Percentiles rank a stretch among this genome's conserved stretches.
phyloP scores from a whole-genome alignment of 352 stramenopile species.

The Phytophthora sansomeana region DNA sequence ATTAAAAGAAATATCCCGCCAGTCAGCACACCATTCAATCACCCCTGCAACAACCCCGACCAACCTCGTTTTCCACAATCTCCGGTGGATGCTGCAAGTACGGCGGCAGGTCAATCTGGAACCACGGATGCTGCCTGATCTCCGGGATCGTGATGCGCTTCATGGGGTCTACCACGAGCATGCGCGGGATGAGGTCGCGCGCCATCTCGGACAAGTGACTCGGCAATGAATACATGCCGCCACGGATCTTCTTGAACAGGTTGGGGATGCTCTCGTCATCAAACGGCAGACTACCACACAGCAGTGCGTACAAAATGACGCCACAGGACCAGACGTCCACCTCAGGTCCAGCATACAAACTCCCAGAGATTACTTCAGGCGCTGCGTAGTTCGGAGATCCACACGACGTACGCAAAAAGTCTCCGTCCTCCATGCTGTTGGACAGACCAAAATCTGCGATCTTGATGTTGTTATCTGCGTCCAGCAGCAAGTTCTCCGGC shows the following conservation, averaged over 20 bases:
- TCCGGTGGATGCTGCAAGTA: slow-evolving; percentile 97
- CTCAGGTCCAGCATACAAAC: slow-evolving; percentile 98
- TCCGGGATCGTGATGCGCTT: slow-evolving; percentile 99
- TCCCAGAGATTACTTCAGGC: slow-evolving; percentile 98
- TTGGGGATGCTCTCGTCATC: slow-evolving; percentile 99
- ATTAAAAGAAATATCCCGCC: not conserved
- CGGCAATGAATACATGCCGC: slow-evolving; percentile 98
- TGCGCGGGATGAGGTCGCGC: slow-evolving; percentile 97
- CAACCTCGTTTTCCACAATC: slow-evolving; percentile 95
- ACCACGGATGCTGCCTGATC: slow-evolving; percentile 98
- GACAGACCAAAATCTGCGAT: slow-evolving; percentile 99
- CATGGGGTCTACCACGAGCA: slow-evolving; percentile 99
- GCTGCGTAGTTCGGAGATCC: slow-evolving; percentile 99
- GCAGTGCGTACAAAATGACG: slow-evolving; percentile 99
- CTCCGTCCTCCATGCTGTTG: slow-evolving; percentile 98
- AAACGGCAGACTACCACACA: slow-evolving; percentile 98
- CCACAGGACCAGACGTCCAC: slow-evolving; percentile 99
- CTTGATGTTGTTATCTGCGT: slow-evolving; percentile 99
- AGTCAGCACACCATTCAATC: not conserved
- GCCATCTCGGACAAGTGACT: slow-evolving; percentile 96
- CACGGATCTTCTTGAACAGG: slow-evolving; percentile 99
- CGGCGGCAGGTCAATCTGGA: slow-evolving; percentile 97
- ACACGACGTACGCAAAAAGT: slow-evolving; percentile 98
- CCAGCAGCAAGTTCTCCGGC: slow-evolving; percentile 97
- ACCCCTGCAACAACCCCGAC: slow-evolving; percentile 21